Base-by-base conservation (phyloP, 2,329 filamentous ascomycete species). In the Volutella citrinella region DNA sequence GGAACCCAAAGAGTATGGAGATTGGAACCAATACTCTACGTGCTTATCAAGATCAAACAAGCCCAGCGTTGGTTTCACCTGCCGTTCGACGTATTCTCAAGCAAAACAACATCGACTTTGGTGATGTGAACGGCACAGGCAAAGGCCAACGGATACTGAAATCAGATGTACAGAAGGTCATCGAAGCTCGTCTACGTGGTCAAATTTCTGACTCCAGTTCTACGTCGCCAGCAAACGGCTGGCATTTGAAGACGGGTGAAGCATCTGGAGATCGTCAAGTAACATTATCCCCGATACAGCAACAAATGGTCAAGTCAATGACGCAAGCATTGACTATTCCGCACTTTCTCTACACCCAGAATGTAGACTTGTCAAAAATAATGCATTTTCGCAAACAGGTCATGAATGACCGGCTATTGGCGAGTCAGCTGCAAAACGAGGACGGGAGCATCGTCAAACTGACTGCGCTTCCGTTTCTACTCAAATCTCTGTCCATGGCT, bases 241-340 rank as follows among this genome's bases (percentile, higher is more conserved):
- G 18, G 20, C 13, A 15, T 16, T 9, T 10, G n/a, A 30, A 17
- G n/a, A 14, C 14, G 15, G 13, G 15, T 3, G 16, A 7, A 13
- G n/a, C n/a, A n/a, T n/a, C n/a, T n/a, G 12, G 30, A 14, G 40
- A 43, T n/a, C 17, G 9, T 6, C 22, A 12, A 6, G 18, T 34
- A 3, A n/a, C 25, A 2, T 22, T 43, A 3, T 24, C 33, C 5
- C 36, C 26, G 2, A 13, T 40, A 10, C 36, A 43, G 15, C 20
- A 24, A 5, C 30, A 29, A 16, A 43, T 43, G 40, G 40, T 37
- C 27, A 10, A 43, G 14, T 32, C 40, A 3, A 43, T 43, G 40
- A 40, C 40, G 5, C 12, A n/a, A 10, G 36, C 40, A 5, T 24
- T 43, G 10, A 19, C 22, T 3, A 34, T 43, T 10, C 40, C 37